Conservation (phyloP, 2,329 filamentous ascomycete genomes). For the Drechslerella coelobrocha region DNA sequence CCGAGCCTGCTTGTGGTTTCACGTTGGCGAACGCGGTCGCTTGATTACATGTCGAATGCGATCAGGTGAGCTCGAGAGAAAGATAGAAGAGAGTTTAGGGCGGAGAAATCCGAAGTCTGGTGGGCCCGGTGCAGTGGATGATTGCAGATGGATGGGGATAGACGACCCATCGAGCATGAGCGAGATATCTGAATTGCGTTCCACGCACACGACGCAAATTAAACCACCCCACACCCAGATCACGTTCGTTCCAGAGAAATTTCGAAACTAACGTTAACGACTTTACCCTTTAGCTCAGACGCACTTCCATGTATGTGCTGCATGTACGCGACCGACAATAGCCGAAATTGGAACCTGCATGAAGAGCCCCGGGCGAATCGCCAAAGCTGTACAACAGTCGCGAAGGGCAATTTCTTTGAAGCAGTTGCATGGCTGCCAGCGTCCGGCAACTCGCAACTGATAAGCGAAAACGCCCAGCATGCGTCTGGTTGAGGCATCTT, state of each 20-base stretch:
- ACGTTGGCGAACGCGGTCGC: constrained; percentile 18
- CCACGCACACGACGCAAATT: constrained; percentile 1
- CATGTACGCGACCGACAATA: constrained; percentile 43
- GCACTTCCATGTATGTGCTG: constrained; percentile 6
- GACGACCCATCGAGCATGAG: not conserved
- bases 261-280: not conserved
- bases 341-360: constrained; percentile 49
- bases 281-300: not conserved
- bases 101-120: constrained; percentile 45
- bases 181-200: not conserved
- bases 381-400: constrained; percentile 40
- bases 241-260: not conserved
- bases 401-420: constrained; percentile 23
- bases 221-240: constrained; percentile 29
- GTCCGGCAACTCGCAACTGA: constrained; percentile 41
- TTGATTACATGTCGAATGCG: constrained; percentile 1
- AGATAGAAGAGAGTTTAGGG: not conserved
- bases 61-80: not conserved
- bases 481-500: constrained; percentile 12
- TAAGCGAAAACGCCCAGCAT: constrained; percentile 26
- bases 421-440: constrained; percentile 4
- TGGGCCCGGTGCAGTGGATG: no score
- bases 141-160: no score
- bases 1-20: constrained; percentile 5
- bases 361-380: constrained; percentile 32